Conservation (phyloP, 352 stramenopile genomes). For the Globisporangium uncinulatum region DNA sequence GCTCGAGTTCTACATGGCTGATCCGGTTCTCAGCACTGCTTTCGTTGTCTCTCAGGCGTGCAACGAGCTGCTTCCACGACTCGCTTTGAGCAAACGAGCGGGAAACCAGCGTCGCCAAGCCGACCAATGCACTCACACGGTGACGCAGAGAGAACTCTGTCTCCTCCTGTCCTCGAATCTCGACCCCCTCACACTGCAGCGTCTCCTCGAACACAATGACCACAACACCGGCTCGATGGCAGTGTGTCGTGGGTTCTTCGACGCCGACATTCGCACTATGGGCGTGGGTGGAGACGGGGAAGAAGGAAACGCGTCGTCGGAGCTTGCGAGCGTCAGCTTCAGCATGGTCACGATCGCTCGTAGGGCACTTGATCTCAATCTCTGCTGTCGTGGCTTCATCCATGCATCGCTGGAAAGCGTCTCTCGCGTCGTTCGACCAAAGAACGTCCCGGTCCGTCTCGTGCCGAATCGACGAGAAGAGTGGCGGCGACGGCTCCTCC, state of each 20-base stretch:
- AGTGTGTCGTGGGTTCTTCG: no score
- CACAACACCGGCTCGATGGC: background rate
- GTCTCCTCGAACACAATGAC: background rate
- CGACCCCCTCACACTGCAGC: background rate
- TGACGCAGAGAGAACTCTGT: background rate
- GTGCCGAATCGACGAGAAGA: conserved; percentile 5
- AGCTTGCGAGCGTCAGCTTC: no score
- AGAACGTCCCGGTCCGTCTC: background rate
- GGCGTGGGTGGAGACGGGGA: no score
- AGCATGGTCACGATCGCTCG: no score
- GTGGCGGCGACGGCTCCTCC: background rate
- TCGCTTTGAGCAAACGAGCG: conserved; percentile 1
- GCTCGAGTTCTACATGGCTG: background rate
- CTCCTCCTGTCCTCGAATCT: background rate
- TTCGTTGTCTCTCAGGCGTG: conserved; percentile 2
- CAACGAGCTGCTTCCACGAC: conserved; percentile 3
- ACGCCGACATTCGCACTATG: no score
- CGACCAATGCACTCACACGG: conserved; percentile 1
- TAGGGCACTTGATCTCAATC: no score
- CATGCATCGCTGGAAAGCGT: conserved; percentile 1
- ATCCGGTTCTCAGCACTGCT: background rate
- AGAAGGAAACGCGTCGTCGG: no score
- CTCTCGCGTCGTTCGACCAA: conserved; percentile 3
- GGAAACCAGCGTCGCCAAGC: conserved; percentile 2
- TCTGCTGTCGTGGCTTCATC: background rate